phyloP scores from a whole-genome alignment of 2,329 filamentous ascomycete genomes.

The Helicocarpus griseus region DNA sequence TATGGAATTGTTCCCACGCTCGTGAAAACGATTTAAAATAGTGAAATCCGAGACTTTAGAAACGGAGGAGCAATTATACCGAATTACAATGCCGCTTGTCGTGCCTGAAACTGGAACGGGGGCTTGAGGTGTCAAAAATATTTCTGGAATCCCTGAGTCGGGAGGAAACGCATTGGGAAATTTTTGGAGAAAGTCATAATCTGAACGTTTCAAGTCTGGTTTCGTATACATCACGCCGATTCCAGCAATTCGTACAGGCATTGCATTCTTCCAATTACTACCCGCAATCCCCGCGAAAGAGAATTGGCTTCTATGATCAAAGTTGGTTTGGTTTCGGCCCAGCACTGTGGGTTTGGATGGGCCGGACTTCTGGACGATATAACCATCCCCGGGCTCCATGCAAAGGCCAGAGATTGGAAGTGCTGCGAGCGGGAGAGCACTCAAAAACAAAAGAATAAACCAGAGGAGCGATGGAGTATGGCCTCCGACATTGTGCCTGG shows the following conservation, averaged over 20 bases:
- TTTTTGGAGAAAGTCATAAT: not conserved
- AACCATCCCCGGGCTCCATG: conserved; percentile 1
- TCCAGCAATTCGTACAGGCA: not conserved
- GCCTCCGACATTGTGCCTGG: not conserved
- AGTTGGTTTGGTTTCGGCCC: not conserved
- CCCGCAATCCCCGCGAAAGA: not conserved
- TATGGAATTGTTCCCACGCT: not conserved
- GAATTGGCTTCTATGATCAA: not conserved
- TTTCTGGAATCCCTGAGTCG: not conserved
- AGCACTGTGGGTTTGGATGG: not conserved
- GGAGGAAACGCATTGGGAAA: not conserved
- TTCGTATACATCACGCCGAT: conserved; percentile 1
- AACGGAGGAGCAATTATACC: not conserved
- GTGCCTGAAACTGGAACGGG: not conserved
- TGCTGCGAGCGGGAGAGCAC: not conserved
- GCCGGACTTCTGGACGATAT: not conserved
- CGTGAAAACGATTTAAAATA: not conserved
- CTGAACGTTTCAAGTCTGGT: not conserved
- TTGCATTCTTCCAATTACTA: not conserved
- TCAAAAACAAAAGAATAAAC: not conserved
- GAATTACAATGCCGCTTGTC: not conserved
- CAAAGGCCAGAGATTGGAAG: conserved; percentile 1
- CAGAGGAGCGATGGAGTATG: not conserved
- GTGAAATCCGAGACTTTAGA: not conserved
- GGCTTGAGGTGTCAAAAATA: not conserved